Evolutionary conservation across 352 stramenopile genomes (phyloP), one percentile per base, ranked within the genome.

Genomic region (Pythium dissimile): DNA sequence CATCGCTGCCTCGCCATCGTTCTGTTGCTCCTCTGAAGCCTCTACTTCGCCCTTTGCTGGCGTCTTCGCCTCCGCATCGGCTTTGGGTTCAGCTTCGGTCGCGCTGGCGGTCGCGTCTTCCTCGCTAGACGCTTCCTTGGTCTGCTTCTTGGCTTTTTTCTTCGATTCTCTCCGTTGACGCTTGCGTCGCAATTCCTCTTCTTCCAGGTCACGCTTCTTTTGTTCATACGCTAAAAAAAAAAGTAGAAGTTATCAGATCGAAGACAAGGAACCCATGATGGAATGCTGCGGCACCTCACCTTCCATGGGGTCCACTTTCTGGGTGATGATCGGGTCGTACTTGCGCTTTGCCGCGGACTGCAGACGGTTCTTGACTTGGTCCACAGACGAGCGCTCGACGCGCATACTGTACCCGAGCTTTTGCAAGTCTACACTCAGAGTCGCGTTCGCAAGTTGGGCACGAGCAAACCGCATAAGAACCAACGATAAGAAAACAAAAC

Each of bases 361-460:
- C 48, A 96, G 65, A 13, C 86, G 72, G 58, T 78, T 90, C 66
- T 95, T 96, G 38, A 97, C 88, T 49, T 92, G 75, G 42, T 93
- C 83, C 10, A 92, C 83, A 8, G 81, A 87, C 50, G 79, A 92
- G 6, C 79, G 77, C 67, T 98, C 92, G 28, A 97, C 90, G 20
- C 90, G 88, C 88, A 97, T 97, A 34, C 89, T 96, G 51, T 84
- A 97, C 10, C 92, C 92, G 9, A 97, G 70, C 54, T 94, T 93
- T 31, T 85, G 77, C 44, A 97, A 66, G 56, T 98, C 88, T 96
- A 28, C 5, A 32, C 59, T 42, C 21, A 21, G 5, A 26, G 2
- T n/a, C 10, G 26, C 24, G 15, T 42, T 31, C 23, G 10, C 34
- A 27, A 18, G 27, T 13, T 13, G 10, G n/a, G n/a, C 16, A 5